A percentile compares a stretch with the other conserved stretches of the same genome.
Conservation (phyloP, 129 eudicot species). For the Oenanthe sinensis region DNA sequence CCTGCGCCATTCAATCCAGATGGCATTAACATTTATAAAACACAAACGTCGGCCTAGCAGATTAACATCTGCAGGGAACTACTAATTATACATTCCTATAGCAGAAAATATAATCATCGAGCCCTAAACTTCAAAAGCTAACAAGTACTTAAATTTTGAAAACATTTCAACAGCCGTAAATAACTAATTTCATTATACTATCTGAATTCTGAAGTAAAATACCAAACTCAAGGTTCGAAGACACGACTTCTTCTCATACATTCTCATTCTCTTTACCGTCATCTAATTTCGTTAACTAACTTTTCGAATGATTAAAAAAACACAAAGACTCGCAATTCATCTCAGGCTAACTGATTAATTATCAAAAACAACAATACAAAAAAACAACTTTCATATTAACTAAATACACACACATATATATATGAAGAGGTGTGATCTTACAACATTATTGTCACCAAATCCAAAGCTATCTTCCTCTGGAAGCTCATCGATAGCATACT, state of each 20-base stretch:
- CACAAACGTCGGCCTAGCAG: neutral
- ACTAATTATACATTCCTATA: neutral
- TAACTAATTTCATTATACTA: too few species aligned
- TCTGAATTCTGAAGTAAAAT: too few species aligned
- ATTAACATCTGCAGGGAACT: neutral
- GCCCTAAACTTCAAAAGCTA: neutral
- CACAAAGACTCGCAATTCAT: neutral
- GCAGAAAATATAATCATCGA: neutral
- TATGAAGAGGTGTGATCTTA: slow-evolving; percentile 13
- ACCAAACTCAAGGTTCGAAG: neutral
- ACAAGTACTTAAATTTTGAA: too few species aligned
- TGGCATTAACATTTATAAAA: neutral
- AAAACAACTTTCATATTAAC: neutral
- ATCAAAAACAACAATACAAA: neutral
- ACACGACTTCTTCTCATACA: neutral
- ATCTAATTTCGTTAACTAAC: too few species aligned
- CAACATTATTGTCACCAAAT: slow-evolving; percentile 41
- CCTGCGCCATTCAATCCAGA: slow-evolving; percentile 34
- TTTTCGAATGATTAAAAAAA: too few species aligned
- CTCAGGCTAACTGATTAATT: neutral
- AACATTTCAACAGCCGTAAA: too few species aligned
- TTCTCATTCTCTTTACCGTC: neutral
- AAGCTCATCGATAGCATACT: slow-evolving; percentile 32
- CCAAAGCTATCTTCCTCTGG: slow-evolving; percentile 45
- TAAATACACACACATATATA: neutral